These are phyloP conservation scores for Carex cristatella DNA, from an alignment of 176 grass and related monocot species.

Conservation along the genomic window DNA sequence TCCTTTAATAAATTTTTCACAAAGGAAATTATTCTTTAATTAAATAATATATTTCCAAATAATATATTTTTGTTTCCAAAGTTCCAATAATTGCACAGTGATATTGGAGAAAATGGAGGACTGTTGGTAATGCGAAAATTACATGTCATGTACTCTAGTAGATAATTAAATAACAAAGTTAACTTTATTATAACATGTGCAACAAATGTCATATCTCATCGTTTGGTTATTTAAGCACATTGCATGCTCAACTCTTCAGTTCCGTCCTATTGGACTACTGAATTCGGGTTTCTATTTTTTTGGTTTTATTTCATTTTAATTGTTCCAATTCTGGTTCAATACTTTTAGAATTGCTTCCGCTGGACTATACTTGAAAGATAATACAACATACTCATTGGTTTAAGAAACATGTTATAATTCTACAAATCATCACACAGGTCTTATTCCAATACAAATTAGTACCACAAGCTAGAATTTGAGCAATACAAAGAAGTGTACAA, in stretches of 20 bases:
- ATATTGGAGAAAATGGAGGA: too few species aligned
- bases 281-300: neutral
- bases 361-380: neutral
- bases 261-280: neutral
- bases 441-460: constrained; percentile 6
- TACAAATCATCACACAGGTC: neutral
- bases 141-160: too few species aligned
- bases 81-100: too few species aligned
- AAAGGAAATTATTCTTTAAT: too few species aligned
- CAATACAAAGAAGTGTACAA: neutral
- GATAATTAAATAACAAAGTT: too few species aligned
- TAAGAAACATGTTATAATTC: neutral
- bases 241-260: neutral
- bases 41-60: too few species aligned
- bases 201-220: too few species aligned
- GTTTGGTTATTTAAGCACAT: neutral
- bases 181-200: too few species aligned
- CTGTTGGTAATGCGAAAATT: too few species aligned
- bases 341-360: too few species aligned
- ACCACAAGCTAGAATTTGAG: neutral
- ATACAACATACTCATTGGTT: neutral
- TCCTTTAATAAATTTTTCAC: too few species aligned
- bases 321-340: neutral
- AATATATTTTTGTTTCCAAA: too few species aligned
- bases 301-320: neutral